phyloP scores from a whole-genome alignment of 352 stramenopile species.

The Phytophthora vignae region DNA sequence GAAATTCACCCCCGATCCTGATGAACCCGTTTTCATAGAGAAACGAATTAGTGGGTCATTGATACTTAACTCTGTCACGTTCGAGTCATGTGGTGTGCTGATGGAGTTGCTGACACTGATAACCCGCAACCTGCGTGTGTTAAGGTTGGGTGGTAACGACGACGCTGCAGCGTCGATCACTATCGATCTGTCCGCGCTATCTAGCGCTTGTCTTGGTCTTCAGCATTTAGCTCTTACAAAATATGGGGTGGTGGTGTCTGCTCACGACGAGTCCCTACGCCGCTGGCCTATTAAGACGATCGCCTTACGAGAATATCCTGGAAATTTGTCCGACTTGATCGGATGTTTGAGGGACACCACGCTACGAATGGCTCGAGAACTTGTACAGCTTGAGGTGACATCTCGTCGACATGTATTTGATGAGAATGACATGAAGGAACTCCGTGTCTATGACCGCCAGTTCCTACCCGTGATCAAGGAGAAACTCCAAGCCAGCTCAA shows the following conservation, averaged over 20 bases:
- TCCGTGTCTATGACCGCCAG: no score
- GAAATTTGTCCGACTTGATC: not conserved
- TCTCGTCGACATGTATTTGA: no score
- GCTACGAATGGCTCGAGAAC: not conserved
- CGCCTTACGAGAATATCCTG: not conserved
- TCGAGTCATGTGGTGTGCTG: not conserved
- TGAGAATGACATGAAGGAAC: no score
- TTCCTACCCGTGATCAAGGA: no score
- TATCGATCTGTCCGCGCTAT: not conserved
- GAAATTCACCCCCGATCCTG: not conserved
- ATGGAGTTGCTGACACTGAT: not conserved
- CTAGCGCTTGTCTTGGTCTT: not conserved
- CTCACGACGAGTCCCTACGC: not conserved
- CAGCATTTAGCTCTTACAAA: not conserved
- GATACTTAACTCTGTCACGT: not conserved
- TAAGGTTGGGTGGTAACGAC: not conserved
- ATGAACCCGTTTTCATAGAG: not conserved
- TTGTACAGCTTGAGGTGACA: not conserved
- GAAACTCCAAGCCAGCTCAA: no score
- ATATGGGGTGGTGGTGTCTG: not conserved
- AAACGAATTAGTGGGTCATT: not conserved
- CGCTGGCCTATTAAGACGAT: not conserved
- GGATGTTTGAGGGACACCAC: slow-evolving; percentile 14
- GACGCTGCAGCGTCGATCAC: not conserved
- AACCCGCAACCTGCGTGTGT: not conserved